These are phyloP conservation scores for Fragilariopsis cylindrus DNA, from an alignment of 108 stramenopile species.

Conservation along the genomic window DNA sequence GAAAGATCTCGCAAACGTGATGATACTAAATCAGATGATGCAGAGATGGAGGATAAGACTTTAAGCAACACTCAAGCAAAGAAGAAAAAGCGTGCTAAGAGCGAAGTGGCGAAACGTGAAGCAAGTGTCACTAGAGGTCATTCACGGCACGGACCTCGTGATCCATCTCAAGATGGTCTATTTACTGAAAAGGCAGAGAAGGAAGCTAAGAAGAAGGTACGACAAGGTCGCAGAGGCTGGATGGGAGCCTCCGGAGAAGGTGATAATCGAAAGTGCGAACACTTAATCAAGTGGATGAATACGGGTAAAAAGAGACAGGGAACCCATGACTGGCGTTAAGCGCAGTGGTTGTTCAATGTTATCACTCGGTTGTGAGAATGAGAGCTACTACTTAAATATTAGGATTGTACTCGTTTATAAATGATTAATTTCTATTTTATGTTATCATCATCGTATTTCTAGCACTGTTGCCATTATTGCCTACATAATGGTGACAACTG, in stretches of 20 bases:
- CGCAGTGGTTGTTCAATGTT: background rate
- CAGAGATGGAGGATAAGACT: conserved; percentile 57
- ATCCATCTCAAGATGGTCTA: conserved; percentile 79
- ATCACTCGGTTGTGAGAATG: background rate
- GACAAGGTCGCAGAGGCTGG: conserved; percentile 65
- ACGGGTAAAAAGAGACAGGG: conserved; percentile 92
- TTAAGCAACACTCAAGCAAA: conserved; percentile 74
- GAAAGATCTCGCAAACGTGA: conserved; percentile 47
- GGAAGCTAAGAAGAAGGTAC: conserved; percentile 74
- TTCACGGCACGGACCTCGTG: conserved; percentile 59
- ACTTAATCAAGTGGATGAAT: conserved; percentile 92
- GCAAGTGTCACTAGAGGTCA: conserved; percentile 71
- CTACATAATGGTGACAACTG: conserved; percentile 4
- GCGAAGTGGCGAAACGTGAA: conserved; percentile 55
- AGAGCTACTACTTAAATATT: no score
- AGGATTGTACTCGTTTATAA: no score
- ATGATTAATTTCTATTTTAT: no score
- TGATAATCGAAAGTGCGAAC: conserved; percentile 85
- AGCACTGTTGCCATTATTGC: no score
- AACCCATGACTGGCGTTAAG: conserved; percentile 71
- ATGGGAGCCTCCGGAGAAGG: conserved; percentile 78
- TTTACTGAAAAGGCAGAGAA: conserved; percentile 62
- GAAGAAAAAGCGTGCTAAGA: conserved; percentile 64
- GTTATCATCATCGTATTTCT: no score
- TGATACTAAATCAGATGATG: conserved; percentile 35